A percentile compares a stretch with the other conserved stretches of the same genome.
These are phyloP conservation scores for Sclerotinia sclerotiorum DNA, from an alignment of 2,329 filamentous ascomycete genomes.

Conservation along the genomic window DNA sequence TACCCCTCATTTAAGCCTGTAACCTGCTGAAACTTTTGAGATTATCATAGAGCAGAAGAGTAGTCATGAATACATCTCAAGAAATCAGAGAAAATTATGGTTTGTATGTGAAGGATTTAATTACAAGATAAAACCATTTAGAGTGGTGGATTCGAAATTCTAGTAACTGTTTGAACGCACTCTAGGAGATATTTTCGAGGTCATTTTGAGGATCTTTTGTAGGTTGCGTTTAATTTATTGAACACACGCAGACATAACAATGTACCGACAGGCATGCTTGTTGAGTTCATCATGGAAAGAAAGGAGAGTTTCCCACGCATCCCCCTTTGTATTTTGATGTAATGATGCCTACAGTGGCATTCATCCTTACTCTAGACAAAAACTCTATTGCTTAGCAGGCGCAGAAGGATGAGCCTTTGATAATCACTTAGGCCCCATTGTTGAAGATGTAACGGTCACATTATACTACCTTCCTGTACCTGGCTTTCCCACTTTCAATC, in stretches of 20 bases:
- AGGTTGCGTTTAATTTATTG: no score
- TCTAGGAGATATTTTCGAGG: no score
- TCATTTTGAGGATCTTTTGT: not conserved
- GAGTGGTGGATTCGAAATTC: no score
- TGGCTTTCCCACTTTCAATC: fast-evolving
- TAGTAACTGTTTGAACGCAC: not conserved
- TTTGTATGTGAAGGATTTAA: not conserved
- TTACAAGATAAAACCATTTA: not conserved
- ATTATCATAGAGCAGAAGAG: no score
- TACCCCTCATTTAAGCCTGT: not conserved
- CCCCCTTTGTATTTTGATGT: not conserved
- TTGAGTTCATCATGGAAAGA: not conserved
- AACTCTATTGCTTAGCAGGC: no score
- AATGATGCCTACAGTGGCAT: not conserved
- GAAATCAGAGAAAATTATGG: fast-evolving
- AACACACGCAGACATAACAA: no score
- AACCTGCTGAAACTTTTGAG: not conserved
- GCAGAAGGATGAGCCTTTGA: not conserved
- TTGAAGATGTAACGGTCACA: not conserved
- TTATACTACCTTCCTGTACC: not conserved
- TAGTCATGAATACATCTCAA: no score
- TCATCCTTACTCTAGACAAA: not conserved
- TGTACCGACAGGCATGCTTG: no score
- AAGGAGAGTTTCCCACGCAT: not conserved
- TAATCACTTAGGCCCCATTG: not conserved